These are phyloP conservation scores for Strobilomyces dryophilus DNA, from an alignment of 768 basidiomycete species.

Conservation along the genomic window DNA sequence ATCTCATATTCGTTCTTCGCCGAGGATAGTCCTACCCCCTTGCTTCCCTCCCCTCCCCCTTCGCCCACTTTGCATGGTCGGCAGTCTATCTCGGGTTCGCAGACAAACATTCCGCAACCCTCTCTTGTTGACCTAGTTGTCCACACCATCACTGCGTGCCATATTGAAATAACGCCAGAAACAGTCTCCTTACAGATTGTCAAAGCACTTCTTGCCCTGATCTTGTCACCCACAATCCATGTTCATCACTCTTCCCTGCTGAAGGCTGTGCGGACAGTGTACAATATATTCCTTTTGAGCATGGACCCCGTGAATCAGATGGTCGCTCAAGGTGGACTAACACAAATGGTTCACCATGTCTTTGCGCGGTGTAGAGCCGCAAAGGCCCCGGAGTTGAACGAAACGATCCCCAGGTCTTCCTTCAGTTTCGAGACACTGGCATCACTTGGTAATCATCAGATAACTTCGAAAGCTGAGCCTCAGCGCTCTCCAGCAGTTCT, in stretches of 20 bases:
- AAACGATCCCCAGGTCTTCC: conserved; percentile 16
- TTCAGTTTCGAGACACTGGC: conserved; percentile 20
- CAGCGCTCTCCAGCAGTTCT: conserved; percentile 11
- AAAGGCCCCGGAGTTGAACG: conserved; percentile 13
- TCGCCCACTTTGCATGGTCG: conserved; percentile 55
- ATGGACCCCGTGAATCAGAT: conserved; percentile 91
- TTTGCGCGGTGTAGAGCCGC: conserved; percentile 72
- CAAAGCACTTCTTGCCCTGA: conserved; percentile 85
- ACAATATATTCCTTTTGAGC: conserved; percentile 94
- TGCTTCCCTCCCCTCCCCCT: conserved; percentile 69
- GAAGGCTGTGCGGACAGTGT: conserved; percentile 95
- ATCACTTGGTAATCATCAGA: conserved; percentile 6
- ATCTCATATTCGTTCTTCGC: conserved; percentile 97
- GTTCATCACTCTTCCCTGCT: conserved; percentile 96
- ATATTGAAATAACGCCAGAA: conserved; percentile 84
- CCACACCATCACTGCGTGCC: conserved; percentile 90
- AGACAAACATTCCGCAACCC: conserved; percentile 51
- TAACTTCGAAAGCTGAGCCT: conserved; percentile 5
- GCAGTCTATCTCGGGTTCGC: conserved; percentile 41
- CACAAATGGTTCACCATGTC: conserved; percentile 97
- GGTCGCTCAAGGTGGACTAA: conserved; percentile 96
- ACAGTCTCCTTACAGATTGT: conserved; percentile 94
- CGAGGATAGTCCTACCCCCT: conserved; percentile 48
- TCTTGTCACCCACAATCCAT: conserved; percentile 79
- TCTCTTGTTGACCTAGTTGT: conserved; percentile 91